A percentile compares a stretch with the other conserved stretches of the same genome.
These are phyloP conservation scores for Septoria petroselini DNA, from an alignment of 2,329 filamentous ascomycete species.

Conservation along the genomic window DNA sequence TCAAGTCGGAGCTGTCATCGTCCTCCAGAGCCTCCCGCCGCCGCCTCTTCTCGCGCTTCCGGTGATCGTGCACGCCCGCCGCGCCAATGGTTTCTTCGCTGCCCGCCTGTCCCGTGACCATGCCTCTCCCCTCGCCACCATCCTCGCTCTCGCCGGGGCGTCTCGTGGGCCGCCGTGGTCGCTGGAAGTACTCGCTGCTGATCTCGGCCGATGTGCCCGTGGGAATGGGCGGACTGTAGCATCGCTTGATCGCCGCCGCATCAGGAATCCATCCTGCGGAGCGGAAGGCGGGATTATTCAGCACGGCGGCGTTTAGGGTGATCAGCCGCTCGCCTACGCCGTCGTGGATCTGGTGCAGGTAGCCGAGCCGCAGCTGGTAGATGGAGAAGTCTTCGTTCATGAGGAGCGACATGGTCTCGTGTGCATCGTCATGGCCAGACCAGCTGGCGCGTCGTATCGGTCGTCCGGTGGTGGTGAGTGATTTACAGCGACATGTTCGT, in stretches of 20 bases:
- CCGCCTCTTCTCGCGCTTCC: slow-evolving; percentile 59
- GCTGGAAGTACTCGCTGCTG: slow-evolving; percentile 70
- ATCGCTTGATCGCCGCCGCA: slow-evolving; percentile 72
- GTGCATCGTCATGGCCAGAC: slow-evolving; percentile 19
- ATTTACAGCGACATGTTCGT: not conserved
- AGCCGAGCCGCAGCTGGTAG: slow-evolving; percentile 77
- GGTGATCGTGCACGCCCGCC: slow-evolving; percentile 49
- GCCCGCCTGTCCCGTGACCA: slow-evolving; percentile 65
- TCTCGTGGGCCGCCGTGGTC: slow-evolving; percentile 39
- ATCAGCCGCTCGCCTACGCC: slow-evolving; percentile 82
- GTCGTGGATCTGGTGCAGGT: slow-evolving; percentile 75
- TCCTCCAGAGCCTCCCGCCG: slow-evolving; percentile 74
- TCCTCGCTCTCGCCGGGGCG: slow-evolving; percentile 49
- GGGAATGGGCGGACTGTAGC: slow-evolving; percentile 81
- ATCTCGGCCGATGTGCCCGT: slow-evolving; percentile 57
- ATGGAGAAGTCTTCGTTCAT: slow-evolving; percentile 60
- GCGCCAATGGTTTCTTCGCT: slow-evolving; percentile 66
- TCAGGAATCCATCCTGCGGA: slow-evolving; percentile 76
- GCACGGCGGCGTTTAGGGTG: slow-evolving; percentile 72
- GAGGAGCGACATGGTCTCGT: slow-evolving; percentile 38
- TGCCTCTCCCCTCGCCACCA: slow-evolving; percentile 69
- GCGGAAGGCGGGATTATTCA: slow-evolving; percentile 79
- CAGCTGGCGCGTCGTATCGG: slow-evolving; percentile 22
- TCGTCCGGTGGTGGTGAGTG: no score
- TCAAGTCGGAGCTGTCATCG: slow-evolving; percentile 80